Conservation (phyloP, 1,139 yeast genomes). For the Yamadazyma aaseri region DNA sequence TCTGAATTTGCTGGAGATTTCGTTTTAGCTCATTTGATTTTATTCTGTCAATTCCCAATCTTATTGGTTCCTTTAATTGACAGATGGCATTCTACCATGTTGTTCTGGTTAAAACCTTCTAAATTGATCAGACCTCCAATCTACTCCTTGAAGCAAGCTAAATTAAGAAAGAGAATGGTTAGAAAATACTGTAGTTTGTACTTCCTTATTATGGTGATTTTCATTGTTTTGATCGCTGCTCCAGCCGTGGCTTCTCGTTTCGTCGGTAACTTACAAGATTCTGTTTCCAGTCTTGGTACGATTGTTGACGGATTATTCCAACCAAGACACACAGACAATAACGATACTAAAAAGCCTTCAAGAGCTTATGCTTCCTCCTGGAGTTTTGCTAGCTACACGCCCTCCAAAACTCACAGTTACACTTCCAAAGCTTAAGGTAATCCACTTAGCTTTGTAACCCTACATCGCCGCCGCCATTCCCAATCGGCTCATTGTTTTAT, state of each 20-base stretch:
- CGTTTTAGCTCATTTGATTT: constrained; percentile 81
- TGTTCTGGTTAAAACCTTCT: constrained; percentile 98
- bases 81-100: constrained; percentile 97
- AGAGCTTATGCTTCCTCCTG: constrained; percentile 49
- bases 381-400: constrained; percentile 50
- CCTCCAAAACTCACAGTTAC: constrained; percentile 54
- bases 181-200: constrained; percentile 87
- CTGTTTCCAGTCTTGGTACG: constrained; percentile 28
- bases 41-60: constrained; percentile 88
- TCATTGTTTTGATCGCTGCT: constrained; percentile 78
- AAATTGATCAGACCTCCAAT: constrained; percentile 99
- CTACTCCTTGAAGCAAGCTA: constrained; percentile 94
- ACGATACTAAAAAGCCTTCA: constrained; percentile 69
- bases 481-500: neutral
- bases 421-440: constrained; percentile 55
- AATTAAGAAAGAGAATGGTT: constrained; percentile 98
- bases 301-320: constrained; percentile 77
- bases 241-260: constrained; percentile 76
- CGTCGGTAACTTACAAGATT: constrained; percentile 29
- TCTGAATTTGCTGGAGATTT: constrained; percentile 98
- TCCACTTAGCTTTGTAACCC: no score
- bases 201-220: constrained; percentile 65
- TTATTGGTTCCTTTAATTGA: constrained; percentile 85
- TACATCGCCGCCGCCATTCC: no score
- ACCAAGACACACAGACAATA: constrained; percentile 77